These are phyloP conservation scores for Entelexis paramagnoliae DNA, from an alignment of 1,139 yeast species.

Conservation along the genomic window DNA sequence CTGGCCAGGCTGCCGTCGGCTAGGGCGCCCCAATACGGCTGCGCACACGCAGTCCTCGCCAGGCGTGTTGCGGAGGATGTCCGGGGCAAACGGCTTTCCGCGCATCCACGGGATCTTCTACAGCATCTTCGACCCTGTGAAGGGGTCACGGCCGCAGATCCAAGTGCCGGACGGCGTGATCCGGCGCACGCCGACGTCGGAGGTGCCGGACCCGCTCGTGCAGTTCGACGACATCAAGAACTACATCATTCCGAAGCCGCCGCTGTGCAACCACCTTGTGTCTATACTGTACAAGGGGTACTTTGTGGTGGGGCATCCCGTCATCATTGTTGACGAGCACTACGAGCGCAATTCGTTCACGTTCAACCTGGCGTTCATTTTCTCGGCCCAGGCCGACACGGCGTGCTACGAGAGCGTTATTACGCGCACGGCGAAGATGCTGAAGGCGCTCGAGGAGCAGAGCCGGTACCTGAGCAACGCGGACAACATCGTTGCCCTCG, in stretches of 20 bases:
- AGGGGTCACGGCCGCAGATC: constrained; percentile 86
- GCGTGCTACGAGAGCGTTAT: constrained; percentile 82
- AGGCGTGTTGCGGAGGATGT: constrained; percentile 7
- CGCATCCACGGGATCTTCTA: constrained; percentile 83
- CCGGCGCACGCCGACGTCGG: constrained; percentile 32
- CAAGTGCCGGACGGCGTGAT: constrained; percentile 72
- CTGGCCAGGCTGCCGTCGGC: too few species aligned
- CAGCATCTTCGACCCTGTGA: constrained; percentile 88
- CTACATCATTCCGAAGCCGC: constrained; percentile 88
- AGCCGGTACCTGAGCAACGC: constrained; percentile 55
- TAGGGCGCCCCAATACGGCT: neutral
- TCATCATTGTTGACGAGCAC: constrained; percentile 58
- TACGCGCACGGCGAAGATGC: constrained; percentile 76
- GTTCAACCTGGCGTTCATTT: constrained; percentile 87
- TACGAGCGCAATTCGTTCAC: constrained; percentile 87
- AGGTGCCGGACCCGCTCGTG: constrained; percentile 31
- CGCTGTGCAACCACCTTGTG: constrained; percentile 70
- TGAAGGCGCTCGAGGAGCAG: constrained; percentile 84
- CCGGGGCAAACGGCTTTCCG: constrained; percentile 35
- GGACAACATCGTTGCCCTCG: constrained; percentile 44
- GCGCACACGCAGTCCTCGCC: neutral
- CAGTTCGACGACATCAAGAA: constrained; percentile 74
- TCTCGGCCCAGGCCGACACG: constrained; percentile 70
- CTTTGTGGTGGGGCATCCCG: constrained; percentile 84
- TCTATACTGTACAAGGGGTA: constrained; percentile 62